A percentile compares a stretch with the other conserved stretches of the same genome.
phyloP scores from a whole-genome alignment of 208 protist genomes.

The Spongospora subterranea region DNA sequence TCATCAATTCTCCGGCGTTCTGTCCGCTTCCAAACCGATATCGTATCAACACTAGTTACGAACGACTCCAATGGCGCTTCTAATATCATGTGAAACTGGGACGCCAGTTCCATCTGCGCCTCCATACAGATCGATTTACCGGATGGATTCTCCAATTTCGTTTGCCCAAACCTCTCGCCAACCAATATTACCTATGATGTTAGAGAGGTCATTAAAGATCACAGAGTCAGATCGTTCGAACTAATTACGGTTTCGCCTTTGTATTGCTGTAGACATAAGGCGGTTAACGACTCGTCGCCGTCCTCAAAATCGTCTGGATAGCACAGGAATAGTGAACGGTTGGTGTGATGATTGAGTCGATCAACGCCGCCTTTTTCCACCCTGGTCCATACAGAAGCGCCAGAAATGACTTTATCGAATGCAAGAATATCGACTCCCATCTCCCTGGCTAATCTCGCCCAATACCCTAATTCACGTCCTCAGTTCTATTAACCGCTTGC shows the following conservation, averaged over 20 bases:
- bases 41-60: not conserved
- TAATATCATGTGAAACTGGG: not conserved
- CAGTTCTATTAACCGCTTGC: not conserved
- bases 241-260: not conserved
- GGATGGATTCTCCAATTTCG: not conserved
- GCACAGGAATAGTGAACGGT: slow-evolving; percentile 27
- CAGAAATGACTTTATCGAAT: not conserved
- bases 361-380: not conserved
- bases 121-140: slow-evolving; percentile 7
- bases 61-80: not conserved
- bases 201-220: not conserved
- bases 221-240: not conserved
- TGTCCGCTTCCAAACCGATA: slow-evolving; percentile 27
- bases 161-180: slow-evolving; percentile 20
- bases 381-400: not conserved
- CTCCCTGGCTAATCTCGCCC: not conserved
- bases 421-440: slow-evolving; percentile 21
- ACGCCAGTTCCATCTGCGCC: slow-evolving; percentile 16
- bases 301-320: slow-evolving; percentile 54
- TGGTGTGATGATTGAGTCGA: not conserved
- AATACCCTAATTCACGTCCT: slow-evolving; percentile 27
- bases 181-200: slow-evolving; percentile 26
- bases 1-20: not conserved
- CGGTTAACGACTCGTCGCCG: not conserved
- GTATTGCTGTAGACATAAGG: not conserved